A percentile compares a stretch with the other conserved stretches of the same genome.
phyloP scores from a whole-genome alignment of 2,329 filamentous ascomycete species.

The Exophiala lecanii-corni region DNA sequence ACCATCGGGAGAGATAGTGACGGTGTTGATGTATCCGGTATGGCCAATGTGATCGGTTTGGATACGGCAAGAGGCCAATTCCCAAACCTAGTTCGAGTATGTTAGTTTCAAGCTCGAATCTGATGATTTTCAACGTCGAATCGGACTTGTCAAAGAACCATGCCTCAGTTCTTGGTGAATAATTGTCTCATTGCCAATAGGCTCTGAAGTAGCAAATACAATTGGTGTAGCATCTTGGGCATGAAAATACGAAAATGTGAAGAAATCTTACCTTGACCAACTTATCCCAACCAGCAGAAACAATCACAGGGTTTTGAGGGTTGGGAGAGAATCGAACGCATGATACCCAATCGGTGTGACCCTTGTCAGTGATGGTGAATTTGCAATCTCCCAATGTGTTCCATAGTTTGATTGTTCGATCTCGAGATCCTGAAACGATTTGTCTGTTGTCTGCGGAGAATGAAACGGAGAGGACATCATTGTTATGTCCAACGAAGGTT shows the following conservation, averaged over 20 bases:
- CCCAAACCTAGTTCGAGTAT: slow-evolving; percentile 99
- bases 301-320: slow-evolving; percentile 99
- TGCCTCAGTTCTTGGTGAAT: slow-evolving; percentile 81
- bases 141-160: not conserved
- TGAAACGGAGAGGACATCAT: slow-evolving; percentile 98
- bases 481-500: slow-evolving; percentile 98
- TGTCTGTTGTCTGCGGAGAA: slow-evolving; percentile 99
- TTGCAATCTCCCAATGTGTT: slow-evolving; percentile 99
- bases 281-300: slow-evolving; percentile 98
- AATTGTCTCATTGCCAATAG: slow-evolving; percentile 91
- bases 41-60: slow-evolving; percentile 99
- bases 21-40: slow-evolving; percentile 99
- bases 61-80: slow-evolving; percentile 97
- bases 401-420: slow-evolving; percentile 99
- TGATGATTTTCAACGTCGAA: slow-evolving; percentile 30
- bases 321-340: slow-evolving; percentile 99
- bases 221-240: slow-evolving; percentile 77
- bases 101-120: too few relatives aligned
- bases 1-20: slow-evolving; percentile 99
- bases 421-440: slow-evolving; percentile 97
- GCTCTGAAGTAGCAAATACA: slow-evolving; percentile 99
- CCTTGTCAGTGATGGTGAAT: slow-evolving; percentile 99
- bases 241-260: slow-evolving; percentile 15
- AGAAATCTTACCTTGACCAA: slow-evolving; percentile 86
- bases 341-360: slow-evolving; percentile 99